phyloP scores from a whole-genome alignment of 345 rosid genomes.

The thale cress (Arabidopsis thaliana) region TAIR10.1 NC_003070.9:25681001-25681500 shows the following conservation, averaged over 20 bases:
- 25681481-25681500: conserved; percentile 43
- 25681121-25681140: conserved; percentile 44
- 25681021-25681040: not conserved
- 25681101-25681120: conserved; percentile 40
- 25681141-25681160: conserved; percentile 41
- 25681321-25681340: conserved; percentile 48
- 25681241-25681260: conserved; percentile 18
- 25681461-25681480: conserved; percentile 40
- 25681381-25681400: conserved; percentile 41
- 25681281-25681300: conserved; percentile 29
- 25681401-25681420: conserved; percentile 37
- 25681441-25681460: conserved; percentile 21
- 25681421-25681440: conserved; percentile 40
- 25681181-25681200: conserved; percentile 49
- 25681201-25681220: conserved; percentile 37
- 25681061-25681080: conserved; percentile 45
- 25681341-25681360: conserved; percentile 43
- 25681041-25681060: conserved; percentile 21
- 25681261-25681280: not conserved
- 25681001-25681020: conserved; percentile 24
- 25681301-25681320: conserved; percentile 48
- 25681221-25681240: conserved; percentile 20
- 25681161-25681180: conserved; percentile 49
- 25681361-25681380: conserved; percentile 42
- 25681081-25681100: conserved; percentile 43